These are phyloP conservation scores for Kwoniella shandongensis DNA, from an alignment of 768 basidiomycete species.

Conservation along the genomic window DNA sequence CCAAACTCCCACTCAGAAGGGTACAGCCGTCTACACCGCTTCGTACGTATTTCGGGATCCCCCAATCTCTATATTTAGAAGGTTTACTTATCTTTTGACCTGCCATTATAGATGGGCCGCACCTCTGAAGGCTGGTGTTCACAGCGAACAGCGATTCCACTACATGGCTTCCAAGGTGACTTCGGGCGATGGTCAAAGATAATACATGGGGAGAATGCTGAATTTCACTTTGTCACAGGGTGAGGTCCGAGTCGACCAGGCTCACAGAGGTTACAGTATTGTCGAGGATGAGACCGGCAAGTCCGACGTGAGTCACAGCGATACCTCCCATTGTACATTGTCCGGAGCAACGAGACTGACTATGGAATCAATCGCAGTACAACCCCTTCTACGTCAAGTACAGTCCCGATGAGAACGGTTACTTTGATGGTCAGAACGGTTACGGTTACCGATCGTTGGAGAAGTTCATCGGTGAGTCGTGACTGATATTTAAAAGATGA, in stretches of 20 bases:
- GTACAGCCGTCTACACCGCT: constrained; percentile 88
- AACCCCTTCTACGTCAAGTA: constrained; percentile 88
- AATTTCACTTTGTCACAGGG: constrained; percentile 59
- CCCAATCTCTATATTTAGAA: neutral
- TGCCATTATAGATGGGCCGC: constrained; percentile 72
- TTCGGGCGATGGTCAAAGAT: no score
- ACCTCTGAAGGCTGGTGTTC: constrained; percentile 79
- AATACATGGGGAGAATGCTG: constrained; percentile 5
- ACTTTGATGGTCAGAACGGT: constrained; percentile 91
- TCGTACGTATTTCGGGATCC: constrained; percentile 9
- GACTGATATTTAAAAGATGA: no score
- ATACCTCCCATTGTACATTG: neutral
- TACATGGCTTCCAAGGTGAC: constrained; percentile 89
- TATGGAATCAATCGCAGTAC: no score
- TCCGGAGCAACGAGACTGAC: no score
- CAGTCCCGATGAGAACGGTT: constrained; percentile 79
- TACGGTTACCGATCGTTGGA: constrained; percentile 89
- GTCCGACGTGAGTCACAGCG: constrained; percentile 54
- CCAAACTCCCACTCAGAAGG: constrained; percentile 69
- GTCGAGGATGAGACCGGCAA: constrained; percentile 83
- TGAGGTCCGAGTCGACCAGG: constrained; percentile 88
- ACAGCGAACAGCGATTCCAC: constrained; percentile 89
- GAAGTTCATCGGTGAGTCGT: constrained; percentile 67
- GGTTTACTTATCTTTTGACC: neutral
- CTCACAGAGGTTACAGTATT: constrained; percentile 88